Conservation (phyloP, 1,284 basidiomycete species). For the Pyrrhoderma lamaoense region DNA sequence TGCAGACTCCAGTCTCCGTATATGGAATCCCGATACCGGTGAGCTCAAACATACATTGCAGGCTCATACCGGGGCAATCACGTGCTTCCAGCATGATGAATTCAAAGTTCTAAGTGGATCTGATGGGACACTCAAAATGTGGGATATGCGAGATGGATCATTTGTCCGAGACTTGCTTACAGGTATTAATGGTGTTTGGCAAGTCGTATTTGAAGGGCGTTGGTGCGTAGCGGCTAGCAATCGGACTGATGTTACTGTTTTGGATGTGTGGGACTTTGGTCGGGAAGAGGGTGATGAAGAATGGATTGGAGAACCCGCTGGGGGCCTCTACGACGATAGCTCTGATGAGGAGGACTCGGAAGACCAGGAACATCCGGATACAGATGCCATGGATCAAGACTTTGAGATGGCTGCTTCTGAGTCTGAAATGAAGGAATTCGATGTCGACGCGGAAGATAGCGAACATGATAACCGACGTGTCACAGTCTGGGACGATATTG, state of each 20-base stretch:
- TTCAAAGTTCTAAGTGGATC: constrained; percentile 91
- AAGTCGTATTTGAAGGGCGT: constrained; percentile 87
- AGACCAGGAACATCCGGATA: constrained; percentile 44
- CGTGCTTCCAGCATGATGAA: constrained; percentile 96
- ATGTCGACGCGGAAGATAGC: constrained; percentile 33
- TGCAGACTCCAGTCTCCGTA: constrained; percentile 85
- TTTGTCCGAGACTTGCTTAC: constrained; percentile 82
- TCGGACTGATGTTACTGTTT: constrained; percentile 65
- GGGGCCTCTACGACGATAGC: constrained; percentile 35
- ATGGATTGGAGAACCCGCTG: constrained; percentile 46
- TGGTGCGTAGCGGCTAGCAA: constrained; percentile 93
- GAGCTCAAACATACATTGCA: constrained; percentile 73
- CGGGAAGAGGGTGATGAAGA: constrained; percentile 49
- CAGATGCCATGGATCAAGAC: constrained; percentile 70
- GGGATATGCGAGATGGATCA: constrained; percentile 83
- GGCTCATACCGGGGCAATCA: constrained; percentile 90
- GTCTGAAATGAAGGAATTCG: constrained; percentile 37
- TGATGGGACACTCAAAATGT: constrained; percentile 95
- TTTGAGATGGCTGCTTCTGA: constrained; percentile 43
- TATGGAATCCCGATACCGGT: constrained; percentile 86
- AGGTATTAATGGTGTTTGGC: constrained; percentile 90
- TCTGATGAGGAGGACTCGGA: constrained; percentile 42
- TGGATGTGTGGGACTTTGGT: constrained; percentile 86
- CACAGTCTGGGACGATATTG: constrained; percentile 6
- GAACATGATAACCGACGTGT: constrained; percentile 22